Base-by-base conservation (phyloP, 148 eudicot genomes). In the Persicaria tinctoria region DNA sequence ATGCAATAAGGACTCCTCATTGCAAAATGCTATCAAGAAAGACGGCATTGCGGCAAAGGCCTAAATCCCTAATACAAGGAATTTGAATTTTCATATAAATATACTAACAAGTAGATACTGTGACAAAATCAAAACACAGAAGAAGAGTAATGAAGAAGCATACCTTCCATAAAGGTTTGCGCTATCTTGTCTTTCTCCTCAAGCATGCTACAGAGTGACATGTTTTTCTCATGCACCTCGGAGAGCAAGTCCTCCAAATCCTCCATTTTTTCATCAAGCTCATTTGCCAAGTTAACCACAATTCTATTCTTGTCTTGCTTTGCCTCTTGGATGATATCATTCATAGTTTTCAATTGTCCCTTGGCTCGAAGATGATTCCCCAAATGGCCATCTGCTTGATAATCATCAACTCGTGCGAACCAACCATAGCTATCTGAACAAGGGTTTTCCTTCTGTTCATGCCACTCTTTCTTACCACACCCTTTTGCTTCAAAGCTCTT, bases 341-440 rank as follows among this genome's bases (percentile, higher is more conserved):
- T 69, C 12, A 90, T 76, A 14, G 93, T 88, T 82, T 82, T 94
- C 66, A 91, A 73, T 77, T 83, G 79, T 74, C 85, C 81, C 38
- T 81, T 82, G 79, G 76, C 77, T 38, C 90, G 89, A 47, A 94
- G 82, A 78, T 89, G 80, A 2, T 91, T 79, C 53, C 96, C 97
- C 68, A 91, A 73, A 68, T 75, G 77, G 70, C 89, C 92, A 64
- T 82, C 77, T 3, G 84, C 64, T 41, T 80, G 62, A 77, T 85
- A 91, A 79, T 94, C 98, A 82, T 86, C 92, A 0, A 74, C 89
- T 27, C 90, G 83, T 56, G 89, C 98, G 60, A 94, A 41, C 98
- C 98, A 94, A 18, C 93, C 95, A 80, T 88, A 91, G 9, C 90
- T 84, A 18, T 79, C 79, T 13, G 85, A 72, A 55, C 76, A 87